These are phyloP conservation scores for Vinca minor DNA, from an alignment of 257 asterid genomes.

Conservation along the genomic window DNA sequence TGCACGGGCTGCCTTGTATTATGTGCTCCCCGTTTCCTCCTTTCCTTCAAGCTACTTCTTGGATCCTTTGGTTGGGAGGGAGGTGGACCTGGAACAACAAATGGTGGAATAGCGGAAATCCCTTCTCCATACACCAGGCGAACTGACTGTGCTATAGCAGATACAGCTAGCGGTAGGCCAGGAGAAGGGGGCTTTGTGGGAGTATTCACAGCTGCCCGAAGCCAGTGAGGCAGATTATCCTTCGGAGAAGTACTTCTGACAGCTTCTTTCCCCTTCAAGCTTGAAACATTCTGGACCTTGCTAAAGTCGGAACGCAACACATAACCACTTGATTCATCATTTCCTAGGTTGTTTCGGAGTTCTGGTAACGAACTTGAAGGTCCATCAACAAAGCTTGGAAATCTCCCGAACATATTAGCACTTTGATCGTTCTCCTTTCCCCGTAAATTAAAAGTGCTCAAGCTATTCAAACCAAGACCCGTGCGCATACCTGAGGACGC, in stretches of 20 bases:
- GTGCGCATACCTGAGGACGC: conserved; percentile 34
- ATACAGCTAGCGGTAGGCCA: conserved; percentile 56
- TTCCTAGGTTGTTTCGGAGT: conserved; percentile 25
- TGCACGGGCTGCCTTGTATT: conserved; percentile 19
- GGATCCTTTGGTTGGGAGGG: conserved; percentile 77
- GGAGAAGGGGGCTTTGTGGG: conserved; percentile 40
- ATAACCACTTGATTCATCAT: conserved; percentile 30
- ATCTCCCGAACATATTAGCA: conserved; percentile 35
- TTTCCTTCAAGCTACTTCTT: conserved; percentile 38
- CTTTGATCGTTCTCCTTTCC: conserved; percentile 25
- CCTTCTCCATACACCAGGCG: conserved; percentile 71
- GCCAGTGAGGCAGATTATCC: conserved; percentile 87
- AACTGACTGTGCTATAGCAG: conserved; percentile 79
- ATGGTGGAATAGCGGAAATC: conserved; percentile 62
- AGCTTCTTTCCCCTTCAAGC: conserved; percentile 55
- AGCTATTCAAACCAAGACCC: conserved; percentile 34
- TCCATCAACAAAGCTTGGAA: conserved; percentile 31
- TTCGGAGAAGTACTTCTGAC: conserved; percentile 35
- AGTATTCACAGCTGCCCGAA: conserved; percentile 71
- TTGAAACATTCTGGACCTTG: conserved; percentile 23
- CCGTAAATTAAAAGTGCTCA: conserved; percentile 8
- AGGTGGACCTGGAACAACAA: conserved; percentile 63
- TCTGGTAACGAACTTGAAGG: conserved; percentile 21
- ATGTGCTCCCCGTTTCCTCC: conserved; percentile 24
- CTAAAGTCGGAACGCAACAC: conserved; percentile 19